Base-by-base conservation (phyloP, 164 flowering plant genomes). In the Piper longum region DNA sequence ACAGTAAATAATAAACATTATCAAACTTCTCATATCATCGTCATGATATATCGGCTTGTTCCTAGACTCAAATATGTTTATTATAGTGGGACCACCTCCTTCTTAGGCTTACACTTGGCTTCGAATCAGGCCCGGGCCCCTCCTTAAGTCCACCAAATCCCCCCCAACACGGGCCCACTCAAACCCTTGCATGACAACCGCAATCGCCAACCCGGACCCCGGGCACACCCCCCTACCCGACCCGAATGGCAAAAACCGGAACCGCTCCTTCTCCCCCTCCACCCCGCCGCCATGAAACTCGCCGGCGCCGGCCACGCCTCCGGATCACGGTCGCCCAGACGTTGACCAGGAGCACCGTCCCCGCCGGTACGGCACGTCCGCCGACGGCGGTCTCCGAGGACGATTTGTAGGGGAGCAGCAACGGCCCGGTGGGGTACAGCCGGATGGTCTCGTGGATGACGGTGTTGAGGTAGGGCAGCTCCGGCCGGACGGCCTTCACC, bases 271-370 rank as follows among this genome's bases (percentile, higher is more conserved):
- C 16, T 54, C 62, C 11, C 43, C 62, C 64, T 65, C 71, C 43
- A 12, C 12, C 5, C 64, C 59, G 9, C 14, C 52, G 14, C 8
- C 3, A 48, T 66, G 66, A 54, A 85, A 85, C 91, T 78, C 72
- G 80, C 91, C 0, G 88, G 80, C 40, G 83, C 82, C 0, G 61
- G 76, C 91, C 88, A 85, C 36, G 76, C 11, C 26, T 70, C 56
- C 6, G 83, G 80, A 19, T 80, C 82, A n/a, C 83, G 65, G 4
- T 85, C 0, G 76, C 76, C 83, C 85, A 80, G 0, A 69, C 74
- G 40, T 85, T 83, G 39, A 77, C 74, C 16, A 79, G 4, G 36
- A 85, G 19, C 63, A 69, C 79, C 5, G 88, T 82, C 17, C 76
- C 74, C 2, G 57, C 13, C 1, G 86, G 85, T 0, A 83, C 62